phyloP scores from a whole-genome alignment of 108 stramenopile species.

The Nitzschia sp. region DNA sequence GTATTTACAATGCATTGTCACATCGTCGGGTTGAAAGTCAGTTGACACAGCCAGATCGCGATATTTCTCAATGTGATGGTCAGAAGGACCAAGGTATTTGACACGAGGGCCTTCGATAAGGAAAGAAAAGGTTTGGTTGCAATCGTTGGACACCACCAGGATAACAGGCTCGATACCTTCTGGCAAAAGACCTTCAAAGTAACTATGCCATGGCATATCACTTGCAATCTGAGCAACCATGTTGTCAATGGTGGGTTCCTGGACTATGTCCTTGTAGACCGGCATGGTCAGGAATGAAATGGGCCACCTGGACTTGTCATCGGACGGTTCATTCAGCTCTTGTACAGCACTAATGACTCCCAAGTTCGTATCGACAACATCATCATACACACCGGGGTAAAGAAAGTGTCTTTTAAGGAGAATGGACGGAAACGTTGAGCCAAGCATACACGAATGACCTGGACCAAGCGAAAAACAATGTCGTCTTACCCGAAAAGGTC shows the following conservation, averaged over 20 bases:
- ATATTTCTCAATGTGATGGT: constrained; percentile 45
- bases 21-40: constrained; percentile 2
- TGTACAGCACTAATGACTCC: constrained; percentile 1
- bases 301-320: not conserved
- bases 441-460: too few species aligned
- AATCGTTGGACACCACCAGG: not conserved
- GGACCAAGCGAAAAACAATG: too few species aligned
- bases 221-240: not conserved
- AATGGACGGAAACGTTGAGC: not conserved
- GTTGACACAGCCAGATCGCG: constrained; percentile 10
- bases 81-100: constrained; percentile 41
- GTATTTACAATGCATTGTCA: not conserved
- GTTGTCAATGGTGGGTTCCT: not conserved
- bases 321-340: not conserved
- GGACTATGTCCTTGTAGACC: not conserved
- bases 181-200: constrained; percentile 19
- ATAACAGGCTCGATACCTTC: not conserved
- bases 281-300: constrained; percentile 2
- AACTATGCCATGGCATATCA: constrained; percentile 9
- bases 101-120: constrained; percentile 34
- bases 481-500: not conserved
- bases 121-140: constrained; percentile 39
- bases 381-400: not conserved
- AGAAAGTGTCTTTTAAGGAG: not conserved
- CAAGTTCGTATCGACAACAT: not conserved